phyloP scores from a whole-genome alignment of 306 rosid genomes.

The Dryas drummondii region DNA sequence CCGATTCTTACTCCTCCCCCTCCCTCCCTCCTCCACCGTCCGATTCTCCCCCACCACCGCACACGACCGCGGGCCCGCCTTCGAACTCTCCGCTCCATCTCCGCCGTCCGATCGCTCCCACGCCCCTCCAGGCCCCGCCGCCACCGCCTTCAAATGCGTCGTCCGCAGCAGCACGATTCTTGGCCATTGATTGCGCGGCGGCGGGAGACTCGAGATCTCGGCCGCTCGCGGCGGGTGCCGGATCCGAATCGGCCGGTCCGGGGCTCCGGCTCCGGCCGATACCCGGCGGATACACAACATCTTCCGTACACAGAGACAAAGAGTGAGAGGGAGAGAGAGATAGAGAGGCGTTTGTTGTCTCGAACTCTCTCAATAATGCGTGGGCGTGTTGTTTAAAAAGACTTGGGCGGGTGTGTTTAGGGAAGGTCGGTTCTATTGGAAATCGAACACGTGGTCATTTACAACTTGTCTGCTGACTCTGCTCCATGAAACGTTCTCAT shows the following conservation, averaged over 20 bases:
- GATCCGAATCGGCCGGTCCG: constrained; percentile 15
- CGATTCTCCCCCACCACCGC: constrained; percentile 42
- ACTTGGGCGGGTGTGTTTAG: no score
- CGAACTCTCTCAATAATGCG: no score
- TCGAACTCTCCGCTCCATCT: constrained; percentile 18
- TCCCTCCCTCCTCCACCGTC: constrained; percentile 15
- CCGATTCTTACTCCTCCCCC: constrained; percentile 29
- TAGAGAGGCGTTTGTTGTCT: no score
- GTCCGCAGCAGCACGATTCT: constrained; percentile 30
- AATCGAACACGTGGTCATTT: no score
- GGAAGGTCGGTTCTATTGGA: no score
- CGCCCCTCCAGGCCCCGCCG: constrained; percentile 26
- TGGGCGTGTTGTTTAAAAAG: no score
- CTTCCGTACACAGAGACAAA: constrained; percentile 1
- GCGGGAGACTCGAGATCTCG: constrained; percentile 16
- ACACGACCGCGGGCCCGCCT: constrained; percentile 29
- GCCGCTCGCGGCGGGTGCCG: constrained; percentile 8
- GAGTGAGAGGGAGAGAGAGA: no score
- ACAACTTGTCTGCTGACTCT: no score
- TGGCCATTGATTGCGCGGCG: background rate
- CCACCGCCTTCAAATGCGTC: constrained; percentile 9
- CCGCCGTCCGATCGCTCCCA: constrained; percentile 44
- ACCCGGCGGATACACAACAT: constrained; percentile 39
- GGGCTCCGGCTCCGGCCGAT: constrained; percentile 28
- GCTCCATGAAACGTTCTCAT: no score